Conservation (phyloP, 345 rosid species). For the Linum lewisii region DNA sequence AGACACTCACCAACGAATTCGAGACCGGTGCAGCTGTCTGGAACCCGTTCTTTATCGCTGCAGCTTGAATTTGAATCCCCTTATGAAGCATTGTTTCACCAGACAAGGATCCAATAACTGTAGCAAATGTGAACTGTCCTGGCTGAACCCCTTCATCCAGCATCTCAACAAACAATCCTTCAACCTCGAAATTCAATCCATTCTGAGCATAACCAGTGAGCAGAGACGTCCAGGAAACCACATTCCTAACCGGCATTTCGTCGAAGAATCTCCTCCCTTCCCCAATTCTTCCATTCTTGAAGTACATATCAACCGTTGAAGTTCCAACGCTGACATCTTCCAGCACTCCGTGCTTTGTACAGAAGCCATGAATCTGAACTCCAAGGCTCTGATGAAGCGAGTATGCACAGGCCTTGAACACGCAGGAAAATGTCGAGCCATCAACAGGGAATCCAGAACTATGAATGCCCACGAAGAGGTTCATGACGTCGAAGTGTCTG, state of each 20-base stretch:
- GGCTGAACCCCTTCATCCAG: constrained; percentile 48
- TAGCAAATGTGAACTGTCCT: constrained; percentile 49
- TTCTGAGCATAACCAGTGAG: constrained; percentile 50
- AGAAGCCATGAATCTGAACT: constrained; percentile 50
- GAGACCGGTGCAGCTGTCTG: constrained; percentile 31
- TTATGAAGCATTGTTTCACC: constrained; percentile 34
- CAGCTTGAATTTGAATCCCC: constrained; percentile 51
- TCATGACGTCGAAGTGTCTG: constrained; percentile 41
- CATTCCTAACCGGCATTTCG: constrained; percentile 52
- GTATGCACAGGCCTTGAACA: constrained; percentile 51
- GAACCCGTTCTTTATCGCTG: constrained; percentile 54
- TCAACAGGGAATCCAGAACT: constrained; percentile 38
- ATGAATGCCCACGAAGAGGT: constrained; percentile 40
- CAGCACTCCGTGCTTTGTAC: constrained; percentile 49
- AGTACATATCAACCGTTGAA: constrained; percentile 68
- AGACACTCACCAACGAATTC: constrained; percentile 67
- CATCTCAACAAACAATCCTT: constrained; percentile 45
- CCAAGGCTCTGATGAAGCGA: constrained; percentile 42
- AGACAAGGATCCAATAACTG: constrained; percentile 62
- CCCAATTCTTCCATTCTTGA: constrained; percentile 41
- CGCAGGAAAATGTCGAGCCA: constrained; percentile 54
- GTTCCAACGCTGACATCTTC: constrained; percentile 63
- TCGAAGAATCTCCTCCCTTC: constrained; percentile 60
- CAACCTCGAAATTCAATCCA: constrained; percentile 35
- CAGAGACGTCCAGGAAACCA: constrained; percentile 87